Percentiles rank a stretch among this genome's conserved stretches.
Evolutionary conservation across 257 asterid genomes (phyloP).

Genomic region (Phtheirospermum japonicum): DNA sequence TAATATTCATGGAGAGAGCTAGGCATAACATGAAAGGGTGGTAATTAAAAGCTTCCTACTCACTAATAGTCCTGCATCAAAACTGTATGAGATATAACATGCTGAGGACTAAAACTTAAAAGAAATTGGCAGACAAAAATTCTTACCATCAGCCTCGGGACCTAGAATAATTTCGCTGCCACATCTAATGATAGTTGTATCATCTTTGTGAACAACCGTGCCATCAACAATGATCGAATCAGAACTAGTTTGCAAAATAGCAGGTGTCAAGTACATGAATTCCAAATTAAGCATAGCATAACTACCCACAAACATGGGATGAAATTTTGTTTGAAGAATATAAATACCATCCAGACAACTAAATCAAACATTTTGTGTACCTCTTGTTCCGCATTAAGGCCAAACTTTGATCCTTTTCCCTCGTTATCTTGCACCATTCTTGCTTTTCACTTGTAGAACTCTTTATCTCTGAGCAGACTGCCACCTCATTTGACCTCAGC

Average conservation of each 20-base stretch:
- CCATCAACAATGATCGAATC: slow-evolving; percentile 64
- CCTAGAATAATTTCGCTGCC: slow-evolving; percentile 86
- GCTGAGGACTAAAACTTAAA: background rate
- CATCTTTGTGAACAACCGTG: slow-evolving; percentile 52
- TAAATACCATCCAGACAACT: background rate
- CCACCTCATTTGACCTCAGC: slow-evolving; percentile 48
- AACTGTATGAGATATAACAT: background rate
- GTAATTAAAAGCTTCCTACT: background rate
- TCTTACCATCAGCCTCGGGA: slow-evolving; percentile 54
- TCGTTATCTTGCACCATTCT: slow-evolving; percentile 86
- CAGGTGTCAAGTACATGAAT: slow-evolving; percentile 24
- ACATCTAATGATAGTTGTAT: slow-evolving; percentile 55
- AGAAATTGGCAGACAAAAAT: slow-evolving; percentile 18
- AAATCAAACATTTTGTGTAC: slow-evolving; percentile 34
- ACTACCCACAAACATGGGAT: background rate
- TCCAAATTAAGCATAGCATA: too few species aligned
- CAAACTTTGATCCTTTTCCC: slow-evolving; percentile 65
- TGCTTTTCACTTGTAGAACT: slow-evolving; percentile 45
- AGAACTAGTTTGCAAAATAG: slow-evolving; percentile 41
- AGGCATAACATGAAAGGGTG: background rate
- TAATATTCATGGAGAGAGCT: background rate
- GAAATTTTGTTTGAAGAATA: background rate
- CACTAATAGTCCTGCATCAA: background rate
- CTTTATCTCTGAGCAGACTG: slow-evolving; percentile 53
- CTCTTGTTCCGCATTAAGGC: slow-evolving; percentile 65